A percentile compares a stretch with the other conserved stretches of the same genome.
phyloP scores from a whole-genome alignment of 352 stramenopile genomes.

The Phytophthora europaea region DNA sequence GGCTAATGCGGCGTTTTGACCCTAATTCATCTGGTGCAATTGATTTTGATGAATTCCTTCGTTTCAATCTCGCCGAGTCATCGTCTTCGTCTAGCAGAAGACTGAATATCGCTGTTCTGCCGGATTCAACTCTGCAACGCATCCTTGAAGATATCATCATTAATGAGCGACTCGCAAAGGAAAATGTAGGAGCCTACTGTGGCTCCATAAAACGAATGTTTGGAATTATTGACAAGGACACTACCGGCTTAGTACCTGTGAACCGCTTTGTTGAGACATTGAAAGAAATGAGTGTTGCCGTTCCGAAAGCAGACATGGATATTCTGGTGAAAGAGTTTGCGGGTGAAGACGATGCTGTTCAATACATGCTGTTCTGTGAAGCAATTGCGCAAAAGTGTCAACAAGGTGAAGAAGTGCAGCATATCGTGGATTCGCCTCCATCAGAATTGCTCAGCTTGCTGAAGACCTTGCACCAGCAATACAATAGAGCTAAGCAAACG shows the following conservation, averaged over 20 bases:
- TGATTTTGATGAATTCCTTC: slow-evolving; percentile 80
- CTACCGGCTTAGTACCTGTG: slow-evolving; percentile 53
- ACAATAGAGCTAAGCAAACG: slow-evolving; percentile 38
- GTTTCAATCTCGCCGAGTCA: slow-evolving; percentile 77
- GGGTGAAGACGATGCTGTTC: slow-evolving; percentile 40
- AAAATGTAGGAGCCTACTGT: slow-evolving; percentile 62
- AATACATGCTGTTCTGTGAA: slow-evolving; percentile 73
- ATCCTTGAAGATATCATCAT: slow-evolving; percentile 63
- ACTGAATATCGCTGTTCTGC: slow-evolving; percentile 33
- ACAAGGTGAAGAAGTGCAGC: slow-evolving; percentile 36
- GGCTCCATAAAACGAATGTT: slow-evolving; percentile 84
- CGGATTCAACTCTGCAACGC: slow-evolving; percentile 43
- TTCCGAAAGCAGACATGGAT: slow-evolving; percentile 52
- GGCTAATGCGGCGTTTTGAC: slow-evolving; percentile 82
- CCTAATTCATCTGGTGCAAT: slow-evolving; percentile 74
- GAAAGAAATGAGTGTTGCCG: slow-evolving; percentile 64
- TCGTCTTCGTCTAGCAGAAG: slow-evolving; percentile 59
- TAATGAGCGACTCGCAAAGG: slow-evolving; percentile 56
- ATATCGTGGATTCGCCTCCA: slow-evolving; percentile 35
- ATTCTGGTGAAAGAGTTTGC: slow-evolving; percentile 58
- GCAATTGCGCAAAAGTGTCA: slow-evolving; percentile 60
- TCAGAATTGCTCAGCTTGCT: slow-evolving; percentile 65
- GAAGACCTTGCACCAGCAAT: slow-evolving; percentile 55
- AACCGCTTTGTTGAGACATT: slow-evolving; percentile 69
- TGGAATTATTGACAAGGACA: slow-evolving; percentile 83